Evolutionary conservation across 2,329 filamentous ascomycete genomes (phyloP).

Genomic region (Apiospora koreana): DNA sequence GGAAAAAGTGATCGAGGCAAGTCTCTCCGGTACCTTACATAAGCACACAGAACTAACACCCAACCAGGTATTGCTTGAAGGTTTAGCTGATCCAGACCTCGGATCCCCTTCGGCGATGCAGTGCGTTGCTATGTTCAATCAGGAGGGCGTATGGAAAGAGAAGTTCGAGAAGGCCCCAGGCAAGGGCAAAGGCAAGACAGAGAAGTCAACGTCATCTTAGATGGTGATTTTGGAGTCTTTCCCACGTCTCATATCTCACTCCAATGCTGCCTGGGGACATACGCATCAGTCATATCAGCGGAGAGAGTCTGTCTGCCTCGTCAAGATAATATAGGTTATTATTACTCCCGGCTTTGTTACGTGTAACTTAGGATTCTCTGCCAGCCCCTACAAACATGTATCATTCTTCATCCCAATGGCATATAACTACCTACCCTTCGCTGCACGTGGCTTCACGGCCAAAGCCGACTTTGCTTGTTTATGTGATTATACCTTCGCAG

Average conservation of each 20-base stretch:
- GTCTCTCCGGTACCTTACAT: neutral
- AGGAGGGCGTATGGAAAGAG: constrained; percentile 49
- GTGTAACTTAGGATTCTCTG: neutral
- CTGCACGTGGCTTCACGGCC: neutral
- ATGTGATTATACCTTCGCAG: neutral
- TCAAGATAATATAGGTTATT: neutral
- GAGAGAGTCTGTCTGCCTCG: neutral
- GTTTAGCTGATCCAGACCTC: constrained; percentile 55
- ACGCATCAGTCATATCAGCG: neutral
- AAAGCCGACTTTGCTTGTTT: neutral
- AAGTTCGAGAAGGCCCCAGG: constrained; percentile 52
- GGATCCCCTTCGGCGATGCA: constrained; percentile 51
- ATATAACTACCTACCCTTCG: neutral
- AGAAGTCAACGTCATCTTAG: neutral
- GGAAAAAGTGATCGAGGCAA: constrained; percentile 48
- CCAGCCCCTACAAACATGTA: neutral
- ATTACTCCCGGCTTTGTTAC: neutral
- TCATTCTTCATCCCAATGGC: neutral
- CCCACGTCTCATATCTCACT: neutral
- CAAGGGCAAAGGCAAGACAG: constrained; percentile 31
- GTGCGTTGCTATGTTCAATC: constrained; percentile 53
- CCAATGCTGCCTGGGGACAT: neutral
- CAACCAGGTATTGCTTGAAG: constrained; percentile 46
- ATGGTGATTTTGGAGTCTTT: neutral
- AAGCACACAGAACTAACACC: constrained; percentile 10